Conservation (phyloP, 441 rosid species). For the Euphorbia celastroides region DNA sequence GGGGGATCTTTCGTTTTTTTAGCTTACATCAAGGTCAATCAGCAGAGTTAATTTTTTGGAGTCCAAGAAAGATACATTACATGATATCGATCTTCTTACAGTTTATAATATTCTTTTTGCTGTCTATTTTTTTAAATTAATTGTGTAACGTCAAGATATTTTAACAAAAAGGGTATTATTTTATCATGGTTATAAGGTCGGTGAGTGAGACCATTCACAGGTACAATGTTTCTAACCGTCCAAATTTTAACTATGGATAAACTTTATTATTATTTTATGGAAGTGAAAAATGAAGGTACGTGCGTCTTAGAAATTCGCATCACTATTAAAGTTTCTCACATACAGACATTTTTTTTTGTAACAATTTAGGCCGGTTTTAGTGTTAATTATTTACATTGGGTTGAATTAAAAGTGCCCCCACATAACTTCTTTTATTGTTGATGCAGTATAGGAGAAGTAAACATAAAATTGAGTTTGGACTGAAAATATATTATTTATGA, state of each 20-base stretch:
- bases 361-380: no score
- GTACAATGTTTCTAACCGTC: constrained; percentile 15
- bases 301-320: constrained; percentile 9
- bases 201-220: background rate
- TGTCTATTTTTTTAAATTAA: background rate
- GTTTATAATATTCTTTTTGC: background rate
- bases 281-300: background rate
- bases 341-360: no score
- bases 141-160: background rate
- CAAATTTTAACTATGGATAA: constrained; percentile 10
- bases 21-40: background rate
- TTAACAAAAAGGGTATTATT: background rate
- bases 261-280: background rate
- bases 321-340: no score
- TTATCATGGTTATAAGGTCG: background rate
- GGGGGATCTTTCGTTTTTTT: background rate
- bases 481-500: no score
- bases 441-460: no score
- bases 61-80: constrained; percentile 32
- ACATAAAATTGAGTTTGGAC: no score
- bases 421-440: no score
- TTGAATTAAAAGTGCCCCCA: no score
- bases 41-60: constrained; percentile 6
- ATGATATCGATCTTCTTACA: constrained; percentile 16
- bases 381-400: no score